A percentile compares a stretch with the other conserved stretches of the same genome.
phyloP scores from a whole-genome alignment of 768 basidiomycete species.

The Pulveroboletus sp. region DNA sequence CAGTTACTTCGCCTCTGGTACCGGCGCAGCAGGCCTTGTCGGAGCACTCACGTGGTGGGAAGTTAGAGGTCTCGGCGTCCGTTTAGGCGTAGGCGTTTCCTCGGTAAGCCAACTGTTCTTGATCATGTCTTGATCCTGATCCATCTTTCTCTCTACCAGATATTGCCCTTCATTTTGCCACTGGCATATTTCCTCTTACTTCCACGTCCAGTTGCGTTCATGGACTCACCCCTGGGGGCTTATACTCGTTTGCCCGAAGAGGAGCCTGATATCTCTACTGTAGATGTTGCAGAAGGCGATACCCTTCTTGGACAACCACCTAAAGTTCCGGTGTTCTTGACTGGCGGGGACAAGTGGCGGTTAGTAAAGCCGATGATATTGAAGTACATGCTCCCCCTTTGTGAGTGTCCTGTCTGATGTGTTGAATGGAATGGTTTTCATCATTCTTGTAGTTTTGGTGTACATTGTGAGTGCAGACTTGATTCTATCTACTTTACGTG shows the following conservation, averaged over 20 bases:
- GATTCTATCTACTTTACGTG: neutral
- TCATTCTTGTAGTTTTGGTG: constrained; percentile 44
- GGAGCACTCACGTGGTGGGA: constrained; percentile 97
- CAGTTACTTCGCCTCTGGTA: constrained; percentile 91
- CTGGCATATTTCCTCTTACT: constrained; percentile 74
- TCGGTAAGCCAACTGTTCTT: constrained; percentile 47
- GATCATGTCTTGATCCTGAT: neutral
- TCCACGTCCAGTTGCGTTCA: constrained; percentile 54
- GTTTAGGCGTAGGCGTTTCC: constrained; percentile 76
- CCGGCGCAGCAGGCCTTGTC: constrained; percentile 89
- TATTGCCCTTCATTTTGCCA: constrained; percentile 80
- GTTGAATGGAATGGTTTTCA: constrained; percentile 12
- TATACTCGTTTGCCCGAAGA: constrained; percentile 40
- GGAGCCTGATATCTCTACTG: constrained; percentile 16
- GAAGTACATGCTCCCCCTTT: constrained; percentile 91
- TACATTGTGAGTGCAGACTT: constrained; percentile 47
- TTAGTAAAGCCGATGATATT: constrained; percentile 75
- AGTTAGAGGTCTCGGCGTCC: constrained; percentile 79
- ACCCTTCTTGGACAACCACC: constrained; percentile 28
- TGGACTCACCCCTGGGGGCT: constrained; percentile 34
- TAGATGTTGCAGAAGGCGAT: constrained; percentile 29
- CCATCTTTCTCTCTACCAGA: constrained; percentile 36
- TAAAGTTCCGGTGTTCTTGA: constrained; percentile 50
- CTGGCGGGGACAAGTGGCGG: constrained; percentile 70
- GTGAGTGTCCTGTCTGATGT: constrained; percentile 43